Conservation (phyloP, 2,329 filamentous ascomycete genomes). For the Ascocoryne sarcoides region DNA sequence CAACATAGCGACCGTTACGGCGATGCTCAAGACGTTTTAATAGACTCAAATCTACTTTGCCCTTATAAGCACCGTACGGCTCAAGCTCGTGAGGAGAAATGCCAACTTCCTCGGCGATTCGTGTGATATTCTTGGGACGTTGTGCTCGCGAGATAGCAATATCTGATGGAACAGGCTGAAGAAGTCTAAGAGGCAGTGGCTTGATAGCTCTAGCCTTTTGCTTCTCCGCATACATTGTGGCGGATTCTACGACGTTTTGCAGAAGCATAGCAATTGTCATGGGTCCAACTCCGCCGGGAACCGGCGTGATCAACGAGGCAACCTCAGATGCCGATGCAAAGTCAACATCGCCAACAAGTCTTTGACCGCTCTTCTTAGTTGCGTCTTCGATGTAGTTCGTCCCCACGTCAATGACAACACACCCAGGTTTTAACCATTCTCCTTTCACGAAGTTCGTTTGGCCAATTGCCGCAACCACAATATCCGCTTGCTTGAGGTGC, state of each 20-base stretch:
- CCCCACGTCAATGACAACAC: constrained; percentile 94
- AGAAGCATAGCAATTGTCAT: constrained; percentile 99
- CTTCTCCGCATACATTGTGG: constrained; percentile 70
- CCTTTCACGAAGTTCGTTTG: constrained; percentile 82
- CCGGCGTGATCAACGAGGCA: constrained; percentile 88
- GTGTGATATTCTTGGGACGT: constrained; percentile 82
- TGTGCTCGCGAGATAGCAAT: constrained; percentile 87
- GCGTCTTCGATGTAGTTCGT: constrained; percentile 91
- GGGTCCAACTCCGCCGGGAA: constrained; percentile 91
- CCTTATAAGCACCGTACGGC: constrained; percentile 91
- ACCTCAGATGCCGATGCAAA: constrained; percentile 77
- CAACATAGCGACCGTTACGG: constrained; percentile 79
- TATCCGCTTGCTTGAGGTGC: constrained; percentile 75
- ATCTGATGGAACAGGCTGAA: constrained; percentile 83
- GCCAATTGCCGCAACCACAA: constrained; percentile 88
- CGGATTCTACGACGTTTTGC: constrained; percentile 87
- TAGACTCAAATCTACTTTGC: constrained; percentile 79
- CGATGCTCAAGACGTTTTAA: constrained; percentile 81
- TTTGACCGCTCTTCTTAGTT: constrained; percentile 83
- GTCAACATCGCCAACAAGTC: constrained; percentile 92
- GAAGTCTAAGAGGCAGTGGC: constrained; percentile 74
- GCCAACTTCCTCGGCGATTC: constrained; percentile 76
- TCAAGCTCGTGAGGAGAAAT: constrained; percentile 85
- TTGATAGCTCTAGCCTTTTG: constrained; percentile 73
- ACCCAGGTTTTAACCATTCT: constrained; percentile 89